Base-by-base conservation (phyloP, 140 eudicot genomes). In the Artemisia princeps region DNA sequence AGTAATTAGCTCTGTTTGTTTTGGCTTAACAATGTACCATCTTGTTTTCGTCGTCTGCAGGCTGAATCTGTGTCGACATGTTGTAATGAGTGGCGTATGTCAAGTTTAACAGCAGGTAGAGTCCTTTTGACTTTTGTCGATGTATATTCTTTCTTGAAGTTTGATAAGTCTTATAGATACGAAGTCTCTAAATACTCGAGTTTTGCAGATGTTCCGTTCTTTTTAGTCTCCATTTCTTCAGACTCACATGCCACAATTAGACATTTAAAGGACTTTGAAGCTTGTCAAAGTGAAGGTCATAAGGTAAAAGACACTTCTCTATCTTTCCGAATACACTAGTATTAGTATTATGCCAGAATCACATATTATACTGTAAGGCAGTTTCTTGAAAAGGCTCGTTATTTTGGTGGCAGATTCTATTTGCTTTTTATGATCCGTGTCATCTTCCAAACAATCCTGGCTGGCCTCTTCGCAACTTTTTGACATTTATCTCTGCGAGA, bases 401-500 rank as follows among this genome's bases (percentile, higher is more conserved):
- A 42, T 53, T 48, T 1, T 73, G 69, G 62, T 74, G 54, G 67
- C 91, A 90, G 97, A 73, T 80, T 7, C 65, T 87, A 12, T 90
- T 87, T 83, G 90, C 85, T 19, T 90, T 84, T 72, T 90, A 87
- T 66, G 97, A 90, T 53, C 97, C 97, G 4, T 87, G 94, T 68
- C 79, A 90, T 68, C 91, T 80, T 68, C 91, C 87, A 54, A 77
- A 72, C 72, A 78, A 79, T 60, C 95, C 97, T 3, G 97, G 97
- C 37, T 90, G 97, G 97, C 95, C 95, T 20, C 95, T 90, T 11
- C 94, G 91, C 57, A 91, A 91, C 76, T 83, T 49, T 77, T 91
- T 20, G 49, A 84, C 80, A 6, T 83, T 69, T 60, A 75, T 87
- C 60, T 77, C 71, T 55, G 59, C 75, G 57, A 85, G 87, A 81